phyloP scores from a whole-genome alignment of 352 stramenopile genomes.

The Phytophthora syringae region DNA sequence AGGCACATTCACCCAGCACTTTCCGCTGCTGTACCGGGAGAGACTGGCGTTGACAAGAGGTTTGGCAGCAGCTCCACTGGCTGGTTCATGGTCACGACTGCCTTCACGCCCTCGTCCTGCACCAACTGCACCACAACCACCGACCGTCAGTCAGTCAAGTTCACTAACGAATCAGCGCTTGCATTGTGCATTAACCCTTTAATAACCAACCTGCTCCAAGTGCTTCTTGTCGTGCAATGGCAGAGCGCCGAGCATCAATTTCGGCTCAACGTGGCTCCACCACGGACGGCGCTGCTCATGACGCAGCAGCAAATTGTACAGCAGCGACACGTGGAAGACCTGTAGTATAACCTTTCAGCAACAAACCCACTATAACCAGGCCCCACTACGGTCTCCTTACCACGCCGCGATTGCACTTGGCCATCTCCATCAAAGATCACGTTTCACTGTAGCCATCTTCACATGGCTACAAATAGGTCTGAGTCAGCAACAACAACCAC shows the following conservation, averaged over 20 bases:
- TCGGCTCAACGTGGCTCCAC: conserved; percentile 74
- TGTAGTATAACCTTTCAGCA: conserved; percentile 17
- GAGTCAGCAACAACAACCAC: too few relatives aligned
- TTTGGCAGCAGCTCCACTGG: conserved; percentile 70
- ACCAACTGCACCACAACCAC: conserved; percentile 46
- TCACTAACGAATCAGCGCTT: too few relatives aligned
- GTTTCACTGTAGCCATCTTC: background rate
- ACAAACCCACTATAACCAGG: background rate
- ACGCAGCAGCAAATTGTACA: conserved; percentile 73
- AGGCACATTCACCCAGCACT: background rate
- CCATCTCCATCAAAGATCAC: too few relatives aligned
- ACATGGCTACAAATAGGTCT: conserved; percentile 4
- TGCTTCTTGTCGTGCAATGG: conserved; percentile 66
- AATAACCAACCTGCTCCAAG: conserved; percentile 45
- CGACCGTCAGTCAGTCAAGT: background rate
- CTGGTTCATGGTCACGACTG: conserved; percentile 86
- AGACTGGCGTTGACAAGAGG: conserved; percentile 62
- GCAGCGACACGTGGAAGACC: conserved; percentile 81
- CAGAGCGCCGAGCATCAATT: conserved; percentile 73
- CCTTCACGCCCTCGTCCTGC: conserved; percentile 57
- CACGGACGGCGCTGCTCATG: conserved; percentile 61
- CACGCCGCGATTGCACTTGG: conserved; percentile 37
- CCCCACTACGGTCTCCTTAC: conserved; percentile 14
- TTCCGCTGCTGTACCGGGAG: conserved; percentile 42
- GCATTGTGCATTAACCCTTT: too few relatives aligned